Percentiles rank a stretch among this genome's conserved stretches.
Conservation (phyloP, 192 early-diverging fungal species). For the Piromyces finnis region DNA sequence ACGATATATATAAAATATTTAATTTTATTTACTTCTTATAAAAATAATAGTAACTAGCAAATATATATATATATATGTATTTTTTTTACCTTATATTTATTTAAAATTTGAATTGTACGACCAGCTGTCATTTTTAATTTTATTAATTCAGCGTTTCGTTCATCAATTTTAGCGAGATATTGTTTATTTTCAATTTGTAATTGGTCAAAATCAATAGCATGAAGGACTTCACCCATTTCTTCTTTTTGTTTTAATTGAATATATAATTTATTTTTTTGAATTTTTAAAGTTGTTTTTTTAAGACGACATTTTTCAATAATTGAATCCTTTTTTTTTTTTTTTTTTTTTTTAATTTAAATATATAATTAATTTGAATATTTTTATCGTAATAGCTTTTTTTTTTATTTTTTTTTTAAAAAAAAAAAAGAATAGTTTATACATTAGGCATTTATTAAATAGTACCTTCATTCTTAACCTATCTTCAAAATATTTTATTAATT, state of each 20-base stretch:
- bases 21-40: too few relatives aligned
- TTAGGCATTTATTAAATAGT: too few relatives aligned
- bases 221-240: slow-evolving; percentile 47
- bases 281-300: slow-evolving; percentile 36
- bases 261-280: slow-evolving; percentile 40
- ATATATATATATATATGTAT: not conserved
- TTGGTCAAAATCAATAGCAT: slow-evolving; percentile 48
- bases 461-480: slow-evolving; percentile 35
- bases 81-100: slow-evolving; percentile 25
- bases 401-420: not conserved
- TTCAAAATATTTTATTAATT: slow-evolving; percentile 33
- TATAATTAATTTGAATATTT: too few relatives aligned
- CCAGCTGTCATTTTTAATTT: slow-evolving; percentile 45
- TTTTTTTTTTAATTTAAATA: not conserved
- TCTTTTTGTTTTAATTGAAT: slow-evolving; percentile 47
- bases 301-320: slow-evolving; percentile 39
- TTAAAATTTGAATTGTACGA: slow-evolving; percentile 35
- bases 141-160: slow-evolving; percentile 35
- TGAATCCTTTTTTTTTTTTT: slow-evolving; percentile 13
- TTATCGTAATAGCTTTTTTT: too few relatives aligned
- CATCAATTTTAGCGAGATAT: slow-evolving; percentile 41
- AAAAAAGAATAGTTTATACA: too few relatives aligned
- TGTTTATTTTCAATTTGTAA: slow-evolving; percentile 48
- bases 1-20: not conserved
- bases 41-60: too few relatives aligned